phyloP scores from a whole-genome alignment of 164 flowering plant genomes.

The Stephania japonica region DNA sequence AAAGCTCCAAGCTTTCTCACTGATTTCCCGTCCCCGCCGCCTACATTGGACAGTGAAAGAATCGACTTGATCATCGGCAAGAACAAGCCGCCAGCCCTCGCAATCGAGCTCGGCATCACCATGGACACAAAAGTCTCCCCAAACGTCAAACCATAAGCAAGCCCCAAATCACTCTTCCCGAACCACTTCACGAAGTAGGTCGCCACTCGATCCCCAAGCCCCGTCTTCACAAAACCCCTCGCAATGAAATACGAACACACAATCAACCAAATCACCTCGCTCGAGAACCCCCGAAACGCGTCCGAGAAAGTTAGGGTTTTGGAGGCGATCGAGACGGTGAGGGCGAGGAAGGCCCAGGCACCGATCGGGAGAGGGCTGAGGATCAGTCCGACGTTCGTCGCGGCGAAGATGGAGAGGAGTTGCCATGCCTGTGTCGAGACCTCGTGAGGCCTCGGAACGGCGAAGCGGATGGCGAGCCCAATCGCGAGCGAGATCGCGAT shows the following conservation, averaged over 20 bases:
- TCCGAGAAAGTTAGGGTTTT: conserved; percentile 52
- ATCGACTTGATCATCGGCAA: conserved; percentile 76
- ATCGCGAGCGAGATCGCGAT: conserved; percentile 45
- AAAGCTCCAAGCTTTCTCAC: conserved; percentile 69
- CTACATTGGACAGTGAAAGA: conserved; percentile 37
- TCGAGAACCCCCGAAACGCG: conserved; percentile 70
- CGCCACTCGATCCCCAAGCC: conserved; percentile 79
- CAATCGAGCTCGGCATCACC: conserved; percentile 92
- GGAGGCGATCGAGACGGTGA: conserved; percentile 53
- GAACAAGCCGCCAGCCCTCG: conserved; percentile 90
- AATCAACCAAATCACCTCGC: conserved; percentile 85
- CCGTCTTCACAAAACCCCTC: conserved; percentile 86
- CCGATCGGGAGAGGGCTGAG: conserved; percentile 81
- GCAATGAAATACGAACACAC: conserved; percentile 89
- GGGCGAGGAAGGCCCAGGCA: conserved; percentile 76
- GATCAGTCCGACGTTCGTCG: conserved; percentile 76
- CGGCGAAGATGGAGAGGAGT: conserved; percentile 64
- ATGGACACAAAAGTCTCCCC: conserved; percentile 81
- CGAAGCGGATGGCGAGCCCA: conserved; percentile 50
- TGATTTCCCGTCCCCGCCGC: conserved; percentile 41
- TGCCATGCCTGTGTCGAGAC: conserved; percentile 77
- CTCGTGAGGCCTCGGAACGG: conserved; percentile 53
- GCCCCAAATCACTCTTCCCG: conserved; percentile 75
- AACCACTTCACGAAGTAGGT: conserved; percentile 81
- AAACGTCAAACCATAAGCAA: conserved; percentile 75